Evolutionary conservation across 331 rosid genomes (phyloP).

Genomic region (Acacia pycnantha): DNA sequence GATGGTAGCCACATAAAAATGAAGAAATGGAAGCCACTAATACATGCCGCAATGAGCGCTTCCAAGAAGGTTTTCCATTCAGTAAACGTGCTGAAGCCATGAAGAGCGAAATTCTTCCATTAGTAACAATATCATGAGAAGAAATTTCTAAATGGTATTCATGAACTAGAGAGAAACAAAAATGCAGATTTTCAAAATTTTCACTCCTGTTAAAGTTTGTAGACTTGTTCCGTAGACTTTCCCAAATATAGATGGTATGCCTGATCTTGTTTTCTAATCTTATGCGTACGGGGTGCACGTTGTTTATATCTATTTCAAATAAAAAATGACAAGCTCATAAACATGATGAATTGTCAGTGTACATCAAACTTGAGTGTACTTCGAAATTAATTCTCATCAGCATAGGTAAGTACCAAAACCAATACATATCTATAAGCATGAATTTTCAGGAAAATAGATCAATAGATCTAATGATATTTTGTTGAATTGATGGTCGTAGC

Average conservation of each 20-base stretch:
- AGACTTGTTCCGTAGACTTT: neutral
- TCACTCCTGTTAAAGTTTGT: conserved; percentile 4
- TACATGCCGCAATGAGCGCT: conserved; percentile 59
- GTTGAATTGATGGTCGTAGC: neutral
- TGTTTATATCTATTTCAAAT: neutral
- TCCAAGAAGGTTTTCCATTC: conserved; percentile 67
- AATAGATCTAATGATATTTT: neutral
- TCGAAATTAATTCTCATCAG: conserved; percentile 13
- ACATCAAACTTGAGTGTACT: neutral
- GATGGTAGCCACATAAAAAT: conserved; percentile 82
- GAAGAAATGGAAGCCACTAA: conserved; percentile 74
- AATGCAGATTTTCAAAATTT: neutral
- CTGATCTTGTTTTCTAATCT: neutral
- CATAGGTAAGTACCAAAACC: neutral
- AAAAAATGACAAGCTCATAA: conserved; percentile 13
- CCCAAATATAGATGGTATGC: neutral
- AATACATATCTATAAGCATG: neutral
- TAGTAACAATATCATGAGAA: conserved; percentile 30
- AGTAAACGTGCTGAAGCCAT: conserved; percentile 39
- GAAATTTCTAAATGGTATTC: neutral
- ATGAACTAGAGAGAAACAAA: neutral
- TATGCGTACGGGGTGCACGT: neutral
- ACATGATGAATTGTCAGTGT: conserved; percentile 1
- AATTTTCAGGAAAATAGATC: neutral
- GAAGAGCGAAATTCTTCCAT: conserved; percentile 29